Percentiles rank a stretch among this genome's conserved stretches.
Conservation (phyloP, 306 rosid genomes). For the Ziziphus jujuba region DNA sequence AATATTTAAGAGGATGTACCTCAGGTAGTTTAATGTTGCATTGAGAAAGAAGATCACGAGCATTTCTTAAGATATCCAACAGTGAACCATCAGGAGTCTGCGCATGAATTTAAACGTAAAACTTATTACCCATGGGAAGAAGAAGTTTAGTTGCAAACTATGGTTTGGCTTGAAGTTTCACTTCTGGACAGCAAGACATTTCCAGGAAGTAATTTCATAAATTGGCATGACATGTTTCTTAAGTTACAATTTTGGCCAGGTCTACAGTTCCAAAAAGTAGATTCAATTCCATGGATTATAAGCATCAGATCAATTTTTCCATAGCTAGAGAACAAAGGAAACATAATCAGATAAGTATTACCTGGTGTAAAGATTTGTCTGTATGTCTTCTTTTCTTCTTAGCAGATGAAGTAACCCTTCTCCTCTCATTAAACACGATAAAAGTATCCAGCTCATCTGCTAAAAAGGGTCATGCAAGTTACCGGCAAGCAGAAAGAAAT, state of each 20-base stretch:
- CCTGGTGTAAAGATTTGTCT: conserved; percentile 84
- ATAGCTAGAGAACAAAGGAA: not conserved
- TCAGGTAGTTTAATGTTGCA: conserved; percentile 77
- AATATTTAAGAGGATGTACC: conserved; percentile 44
- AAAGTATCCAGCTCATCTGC: conserved; percentile 84
- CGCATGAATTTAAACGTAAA: conserved; percentile 27
- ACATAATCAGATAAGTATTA: conserved; percentile 32
- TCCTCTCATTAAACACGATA: conserved; percentile 85
- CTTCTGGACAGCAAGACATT: not conserved
- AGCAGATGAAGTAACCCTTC: conserved; percentile 92
- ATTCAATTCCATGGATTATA: not conserved
- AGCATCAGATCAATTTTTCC: too few relatives aligned
- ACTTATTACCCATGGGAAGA: conserved; percentile 10
- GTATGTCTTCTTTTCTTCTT: conserved; percentile 70
- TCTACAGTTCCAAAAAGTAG: not conserved
- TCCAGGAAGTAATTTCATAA: not conserved
- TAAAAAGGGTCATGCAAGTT: conserved; percentile 19
- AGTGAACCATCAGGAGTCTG: conserved; percentile 95
- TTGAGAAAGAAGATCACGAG: conserved; percentile 72
- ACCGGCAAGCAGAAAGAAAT: conserved; percentile 9
- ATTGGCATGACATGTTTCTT: conserved; percentile 1
- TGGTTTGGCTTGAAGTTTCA: not conserved
- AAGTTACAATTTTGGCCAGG: not conserved
- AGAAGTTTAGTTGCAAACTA: conserved; percentile 1
- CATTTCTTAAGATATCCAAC: conserved; percentile 83